Evolutionary conservation across 192 early-diverging fungal genomes (phyloP).

Genomic region (Gorgonomyces haynaldii): DNA sequence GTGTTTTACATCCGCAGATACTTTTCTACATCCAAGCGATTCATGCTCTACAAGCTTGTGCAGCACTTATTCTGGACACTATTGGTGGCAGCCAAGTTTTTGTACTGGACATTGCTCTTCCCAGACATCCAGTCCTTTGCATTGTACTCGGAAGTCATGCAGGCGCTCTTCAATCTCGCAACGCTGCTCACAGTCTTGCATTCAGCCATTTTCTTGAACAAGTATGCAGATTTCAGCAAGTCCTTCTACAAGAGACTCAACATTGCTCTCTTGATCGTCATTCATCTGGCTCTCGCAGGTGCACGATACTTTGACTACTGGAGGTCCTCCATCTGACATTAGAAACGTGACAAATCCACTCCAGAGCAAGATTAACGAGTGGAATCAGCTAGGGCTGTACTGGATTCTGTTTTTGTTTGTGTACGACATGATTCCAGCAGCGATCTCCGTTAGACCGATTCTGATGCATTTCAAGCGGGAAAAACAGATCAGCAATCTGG

Average conservation of each 20-base stretch:
- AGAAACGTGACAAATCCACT: no score
- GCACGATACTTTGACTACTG: slow-evolving; percentile 4
- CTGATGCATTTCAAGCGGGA: no score
- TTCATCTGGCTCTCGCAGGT: not conserved
- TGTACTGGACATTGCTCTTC: not conserved
- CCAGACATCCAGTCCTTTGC: not conserved
- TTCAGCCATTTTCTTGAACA: not conserved
- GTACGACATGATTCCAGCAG: no score
- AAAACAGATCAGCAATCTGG: no score
- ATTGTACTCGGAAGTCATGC: not conserved
- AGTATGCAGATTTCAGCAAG: not conserved
- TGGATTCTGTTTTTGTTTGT: no score
- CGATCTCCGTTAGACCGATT: no score
- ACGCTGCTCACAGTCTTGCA: not conserved
- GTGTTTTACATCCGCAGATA: not conserved
- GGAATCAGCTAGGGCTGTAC: no score
- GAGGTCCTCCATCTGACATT: no score
- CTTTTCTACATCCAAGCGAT: not conserved
- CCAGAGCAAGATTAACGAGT: no score
- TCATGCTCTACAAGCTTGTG: not conserved
- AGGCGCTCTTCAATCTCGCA: slow-evolving; percentile 3
- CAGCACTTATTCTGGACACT: slow-evolving; percentile 1
- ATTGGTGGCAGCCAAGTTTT: not conserved
- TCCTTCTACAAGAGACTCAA: not conserved
- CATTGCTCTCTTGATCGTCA: not conserved